phyloP scores from a whole-genome alignment of 192 early-diverging fungal species.

The Umbelopsis sp. region DNA sequence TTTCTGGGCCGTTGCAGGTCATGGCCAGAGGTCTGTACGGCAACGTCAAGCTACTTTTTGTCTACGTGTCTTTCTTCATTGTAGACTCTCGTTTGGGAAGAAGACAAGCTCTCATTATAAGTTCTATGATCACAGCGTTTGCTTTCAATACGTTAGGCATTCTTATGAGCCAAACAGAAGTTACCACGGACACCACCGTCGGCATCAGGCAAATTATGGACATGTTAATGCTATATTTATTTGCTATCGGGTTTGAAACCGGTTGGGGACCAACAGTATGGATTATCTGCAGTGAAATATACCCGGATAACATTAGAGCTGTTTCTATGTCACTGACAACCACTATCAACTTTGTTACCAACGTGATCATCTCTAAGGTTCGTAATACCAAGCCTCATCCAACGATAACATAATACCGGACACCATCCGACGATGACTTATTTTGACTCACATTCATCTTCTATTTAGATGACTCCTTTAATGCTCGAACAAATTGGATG shows the following conservation, averaged over 20 bases:
- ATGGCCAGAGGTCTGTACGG: conserved; percentile 53
- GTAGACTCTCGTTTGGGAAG: conserved; percentile 16
- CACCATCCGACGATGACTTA: conserved; percentile 58
- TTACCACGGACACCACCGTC: neutral
- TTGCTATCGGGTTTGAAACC: conserved; percentile 67
- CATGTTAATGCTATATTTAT: conserved; percentile 43
- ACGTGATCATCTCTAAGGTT: conserved; percentile 59
- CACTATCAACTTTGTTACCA: conserved; percentile 75
- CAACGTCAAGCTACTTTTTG: conserved; percentile 4
- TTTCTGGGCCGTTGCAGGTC: conserved; percentile 52
- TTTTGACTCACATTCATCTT: neutral
- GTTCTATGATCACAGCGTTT: conserved; percentile 2
- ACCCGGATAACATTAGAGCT: conserved; percentile 69
- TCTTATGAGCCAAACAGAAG: neutral
- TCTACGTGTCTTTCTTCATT: conserved; percentile 10
- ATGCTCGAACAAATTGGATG: conserved; percentile 46
- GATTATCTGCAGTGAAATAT: conserved; percentile 79
- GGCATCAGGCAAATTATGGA: conserved; percentile 3
- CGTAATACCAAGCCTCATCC: neutral
- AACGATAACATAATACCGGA: conserved; percentile 45
- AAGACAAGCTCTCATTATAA: conserved; percentile 13
- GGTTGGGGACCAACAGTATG: conserved; percentile 82
- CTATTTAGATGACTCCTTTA: neutral
- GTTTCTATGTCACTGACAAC: conserved; percentile 70
- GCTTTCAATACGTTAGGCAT: conserved; percentile 9